Conservation (phyloP, 164 flowering plant species). For the Dillenia suffruticosa region DNA sequence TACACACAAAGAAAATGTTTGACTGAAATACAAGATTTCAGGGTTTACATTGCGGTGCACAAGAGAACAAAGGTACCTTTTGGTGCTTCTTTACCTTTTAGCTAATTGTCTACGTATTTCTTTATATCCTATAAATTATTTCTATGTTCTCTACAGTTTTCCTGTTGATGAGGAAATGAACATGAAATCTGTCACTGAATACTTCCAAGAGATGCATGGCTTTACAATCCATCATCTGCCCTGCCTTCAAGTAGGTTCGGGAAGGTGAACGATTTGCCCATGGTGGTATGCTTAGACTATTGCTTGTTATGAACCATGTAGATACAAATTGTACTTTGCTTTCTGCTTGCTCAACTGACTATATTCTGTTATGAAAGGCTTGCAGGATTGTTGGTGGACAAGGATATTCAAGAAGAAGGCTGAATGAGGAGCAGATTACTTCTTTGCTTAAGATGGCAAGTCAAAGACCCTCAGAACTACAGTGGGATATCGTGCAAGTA, state of each 20-base stretch:
- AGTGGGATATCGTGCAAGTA: constrained; percentile 52
- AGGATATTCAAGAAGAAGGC: constrained; percentile 47
- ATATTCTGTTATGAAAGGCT: constrained; percentile 16
- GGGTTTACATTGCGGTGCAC: constrained; percentile 67
- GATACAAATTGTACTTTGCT: no score
- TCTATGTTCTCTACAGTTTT: constrained; percentile 29
- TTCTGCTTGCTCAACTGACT: no score
- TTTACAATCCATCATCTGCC: constrained; percentile 58
- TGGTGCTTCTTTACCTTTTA: background rate
- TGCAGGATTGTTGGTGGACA: constrained; percentile 60
- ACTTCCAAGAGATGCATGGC: constrained; percentile 74
- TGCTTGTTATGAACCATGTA: no score
- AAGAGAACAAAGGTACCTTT: constrained; percentile 48
- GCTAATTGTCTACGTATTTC: background rate
- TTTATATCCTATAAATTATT: background rate
- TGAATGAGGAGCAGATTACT: constrained; percentile 62
- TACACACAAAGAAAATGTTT: constrained; percentile 57
- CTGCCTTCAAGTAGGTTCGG: constrained; percentile 70
- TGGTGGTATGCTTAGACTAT: constrained; percentile 40
- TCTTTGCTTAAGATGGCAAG: constrained; percentile 58
- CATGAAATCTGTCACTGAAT: constrained; percentile 70
- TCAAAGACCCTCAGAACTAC: constrained; percentile 53
- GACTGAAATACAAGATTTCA: constrained; percentile 49
- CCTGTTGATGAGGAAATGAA: constrained; percentile 59
- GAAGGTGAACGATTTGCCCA: constrained; percentile 65